Conservation (phyloP, 306 rosid genomes). For the Arachis stenosperma region DNA sequence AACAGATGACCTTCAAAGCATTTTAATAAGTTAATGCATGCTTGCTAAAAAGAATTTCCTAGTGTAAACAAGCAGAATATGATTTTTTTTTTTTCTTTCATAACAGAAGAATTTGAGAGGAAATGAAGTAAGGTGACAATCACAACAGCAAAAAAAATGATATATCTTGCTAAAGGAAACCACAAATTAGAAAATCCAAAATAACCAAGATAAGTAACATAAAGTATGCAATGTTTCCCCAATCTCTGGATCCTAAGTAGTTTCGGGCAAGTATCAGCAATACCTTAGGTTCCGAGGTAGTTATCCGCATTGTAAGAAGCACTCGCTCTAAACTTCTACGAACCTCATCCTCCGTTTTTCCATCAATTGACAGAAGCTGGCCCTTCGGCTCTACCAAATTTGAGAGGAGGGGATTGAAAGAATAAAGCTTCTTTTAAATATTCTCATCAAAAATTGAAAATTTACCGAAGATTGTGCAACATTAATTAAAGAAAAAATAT, state of each 20-base stretch:
- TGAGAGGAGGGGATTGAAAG: constrained; percentile 23
- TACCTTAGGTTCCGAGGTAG: constrained; percentile 96
- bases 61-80: constrained; percentile 31
- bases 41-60: constrained; percentile 12
- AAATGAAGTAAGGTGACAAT: constrained; percentile 1
- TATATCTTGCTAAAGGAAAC: constrained; percentile 27
- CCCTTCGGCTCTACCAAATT: constrained; percentile 88
- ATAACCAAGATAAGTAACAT: constrained; percentile 23
- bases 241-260: constrained; percentile 19
- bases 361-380: constrained; percentile 90
- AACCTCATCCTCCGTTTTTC: constrained; percentile 90
- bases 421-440: constrained; percentile 14
- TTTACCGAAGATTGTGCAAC: constrained; percentile 19
- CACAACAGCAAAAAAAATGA: constrained; percentile 24
- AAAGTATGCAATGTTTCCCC: constrained; percentile 25
- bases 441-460: constrained; percentile 31
- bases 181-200: constrained; percentile 12
- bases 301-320: constrained; percentile 86
- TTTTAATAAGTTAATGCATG: constrained; percentile 12
- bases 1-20: constrained; percentile 28
- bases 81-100: constrained; percentile 13
- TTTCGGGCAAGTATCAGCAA: constrained; percentile 30
- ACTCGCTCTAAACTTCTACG: constrained; percentile 90
- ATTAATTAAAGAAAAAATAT: constrained; percentile 22
- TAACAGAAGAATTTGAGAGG: constrained; percentile 12